Percentiles rank a stretch among this genome's conserved stretches.
phyloP scores from a whole-genome alignment of 768 basidiomycete species.

The Megacollybia marginata region DNA sequence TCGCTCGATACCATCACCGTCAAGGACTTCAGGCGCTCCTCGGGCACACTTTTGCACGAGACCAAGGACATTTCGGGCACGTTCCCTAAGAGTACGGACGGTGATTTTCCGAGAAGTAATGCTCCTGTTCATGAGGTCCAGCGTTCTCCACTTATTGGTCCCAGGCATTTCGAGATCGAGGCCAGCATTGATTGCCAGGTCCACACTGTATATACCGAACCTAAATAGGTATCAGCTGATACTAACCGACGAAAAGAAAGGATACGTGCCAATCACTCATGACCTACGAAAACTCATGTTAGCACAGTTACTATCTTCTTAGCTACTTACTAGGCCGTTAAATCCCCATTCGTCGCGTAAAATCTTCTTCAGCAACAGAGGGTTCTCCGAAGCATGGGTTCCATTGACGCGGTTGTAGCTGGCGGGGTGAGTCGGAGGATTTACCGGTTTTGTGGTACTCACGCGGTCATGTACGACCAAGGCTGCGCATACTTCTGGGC shows the following conservation, averaged over 20 bases:
- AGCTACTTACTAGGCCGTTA: background rate
- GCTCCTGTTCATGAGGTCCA: conserved; percentile 58
- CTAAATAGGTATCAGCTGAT: conserved; percentile 16
- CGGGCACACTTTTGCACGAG: conserved; percentile 41
- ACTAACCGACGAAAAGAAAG: background rate
- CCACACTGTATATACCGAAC: conserved; percentile 68
- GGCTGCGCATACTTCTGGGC: conserved; percentile 57
- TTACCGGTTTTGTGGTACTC: conserved; percentile 6
- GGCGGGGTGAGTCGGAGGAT: background rate
- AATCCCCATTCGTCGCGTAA: background rate
- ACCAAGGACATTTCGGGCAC: conserved; percentile 59
- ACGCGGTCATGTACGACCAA: conserved; percentile 64
- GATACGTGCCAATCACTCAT: conserved; percentile 82
- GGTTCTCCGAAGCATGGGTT: background rate
- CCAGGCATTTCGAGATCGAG: conserved; percentile 81
- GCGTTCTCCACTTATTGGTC: conserved; percentile 63
- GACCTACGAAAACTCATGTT: conserved; percentile 24
- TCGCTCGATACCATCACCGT: conserved; percentile 62
- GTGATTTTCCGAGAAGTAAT: conserved; percentile 59
- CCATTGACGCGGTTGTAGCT: background rate
- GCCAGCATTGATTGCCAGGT: conserved; percentile 63
- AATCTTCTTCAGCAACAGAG: background rate
- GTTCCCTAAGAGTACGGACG: conserved; percentile 54
- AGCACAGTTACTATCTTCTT: background rate
- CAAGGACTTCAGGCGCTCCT: conserved; percentile 40